phyloP scores from a whole-genome alignment of 768 basidiomycete genomes.

The Lentinula boryana region DNA sequence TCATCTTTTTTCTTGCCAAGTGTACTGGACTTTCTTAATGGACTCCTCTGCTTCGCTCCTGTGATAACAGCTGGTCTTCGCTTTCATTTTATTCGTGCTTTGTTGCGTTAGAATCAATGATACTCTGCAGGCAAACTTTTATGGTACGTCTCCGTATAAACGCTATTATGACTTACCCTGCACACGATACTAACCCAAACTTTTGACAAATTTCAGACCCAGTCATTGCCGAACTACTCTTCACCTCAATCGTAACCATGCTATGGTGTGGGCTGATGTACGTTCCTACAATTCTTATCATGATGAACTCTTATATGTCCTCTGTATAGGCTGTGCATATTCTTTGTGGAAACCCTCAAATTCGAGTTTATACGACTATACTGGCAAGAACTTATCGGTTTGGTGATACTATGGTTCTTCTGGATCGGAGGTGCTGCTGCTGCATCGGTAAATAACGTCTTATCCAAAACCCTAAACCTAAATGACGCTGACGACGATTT shows the following conservation, averaged over 20 bases:
- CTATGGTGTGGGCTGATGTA: neutral
- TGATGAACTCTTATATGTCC: neutral
- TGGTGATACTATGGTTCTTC: neutral
- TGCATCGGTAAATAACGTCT: neutral
- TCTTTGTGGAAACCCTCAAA: neutral
- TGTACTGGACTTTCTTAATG: neutral
- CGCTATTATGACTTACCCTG: too few relatives aligned
- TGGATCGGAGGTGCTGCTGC: neutral
- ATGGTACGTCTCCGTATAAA: neutral
- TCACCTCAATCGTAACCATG: neutral
- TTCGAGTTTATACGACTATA: neutral
- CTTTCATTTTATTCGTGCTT: neutral
- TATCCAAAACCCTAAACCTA: neutral
- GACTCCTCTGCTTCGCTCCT: neutral
- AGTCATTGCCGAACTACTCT: neutral
- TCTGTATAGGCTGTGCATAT: neutral
- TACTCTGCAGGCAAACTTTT: neutral
- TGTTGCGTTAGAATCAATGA: neutral
- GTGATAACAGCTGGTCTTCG: neutral
- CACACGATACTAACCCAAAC: too few relatives aligned
- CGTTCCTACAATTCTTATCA: neutral
- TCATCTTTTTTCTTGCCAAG: neutral
- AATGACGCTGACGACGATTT: neutral
- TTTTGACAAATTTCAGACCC: neutral
- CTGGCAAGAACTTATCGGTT: neutral